phyloP scores from a whole-genome alignment of 257 asterid species.

The Ajuga chamaepitys region DNA sequence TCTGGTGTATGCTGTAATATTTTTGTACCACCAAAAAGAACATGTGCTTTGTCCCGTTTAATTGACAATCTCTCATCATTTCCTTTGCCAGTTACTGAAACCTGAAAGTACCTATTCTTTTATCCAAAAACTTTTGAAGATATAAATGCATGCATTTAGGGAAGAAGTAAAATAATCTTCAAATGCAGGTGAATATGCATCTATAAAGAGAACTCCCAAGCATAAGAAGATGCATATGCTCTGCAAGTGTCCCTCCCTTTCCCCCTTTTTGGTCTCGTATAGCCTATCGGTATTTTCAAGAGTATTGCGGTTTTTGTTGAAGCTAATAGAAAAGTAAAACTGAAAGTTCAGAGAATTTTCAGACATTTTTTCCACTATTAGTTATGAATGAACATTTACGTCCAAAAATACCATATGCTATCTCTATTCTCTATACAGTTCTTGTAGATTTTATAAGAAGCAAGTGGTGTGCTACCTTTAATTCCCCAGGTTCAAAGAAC shows the following conservation, averaged over 20 bases:
- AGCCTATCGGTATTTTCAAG: neutral
- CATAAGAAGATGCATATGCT: neutral
- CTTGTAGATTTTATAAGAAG: neutral
- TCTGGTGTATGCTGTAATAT: slow-evolving; percentile 92
- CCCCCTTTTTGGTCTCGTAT: neutral
- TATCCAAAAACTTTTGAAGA: slow-evolving; percentile 18
- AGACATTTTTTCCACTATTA: neutral
- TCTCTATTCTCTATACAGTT: neutral
- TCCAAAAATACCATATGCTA: neutral
- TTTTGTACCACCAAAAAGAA: slow-evolving; percentile 98
- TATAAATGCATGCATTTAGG: neutral
- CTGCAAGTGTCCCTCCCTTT: neutral
- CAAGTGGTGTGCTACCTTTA: neutral
- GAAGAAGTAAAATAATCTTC: slow-evolving; percentile 7
- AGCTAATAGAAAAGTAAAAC: neutral
- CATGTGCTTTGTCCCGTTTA: slow-evolving; percentile 81
- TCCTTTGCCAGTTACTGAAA: slow-evolving; percentile 74
- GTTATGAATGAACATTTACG: neutral
- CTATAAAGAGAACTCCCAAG: neutral
- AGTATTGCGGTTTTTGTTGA: neutral
- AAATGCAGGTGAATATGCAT: slow-evolving; percentile 5
- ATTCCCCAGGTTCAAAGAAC: neutral
- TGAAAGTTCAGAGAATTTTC: neutral
- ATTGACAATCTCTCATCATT: slow-evolving; percentile 68
- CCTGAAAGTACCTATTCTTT: slow-evolving; percentile 38